Conservation (phyloP, 2,329 filamentous ascomycete species). For the Hypoxylon sp. region DNA sequence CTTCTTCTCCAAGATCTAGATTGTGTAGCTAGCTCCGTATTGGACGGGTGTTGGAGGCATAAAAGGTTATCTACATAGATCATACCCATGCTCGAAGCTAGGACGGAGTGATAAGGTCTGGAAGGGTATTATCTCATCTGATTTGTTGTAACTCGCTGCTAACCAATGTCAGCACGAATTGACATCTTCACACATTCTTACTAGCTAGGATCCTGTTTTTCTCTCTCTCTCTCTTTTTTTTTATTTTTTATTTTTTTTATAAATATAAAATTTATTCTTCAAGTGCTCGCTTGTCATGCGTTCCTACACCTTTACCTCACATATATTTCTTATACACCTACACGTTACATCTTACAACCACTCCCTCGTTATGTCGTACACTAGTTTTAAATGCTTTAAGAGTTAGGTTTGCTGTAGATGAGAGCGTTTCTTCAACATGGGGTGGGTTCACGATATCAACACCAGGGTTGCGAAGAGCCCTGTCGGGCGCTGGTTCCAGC, state of each 20-base stretch:
- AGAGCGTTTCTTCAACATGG: constrained; percentile 56
- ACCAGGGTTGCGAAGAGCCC: constrained; percentile 73
- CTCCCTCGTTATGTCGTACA: background rate
- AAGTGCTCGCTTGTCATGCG: constrained; percentile 24
- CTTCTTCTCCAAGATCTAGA: background rate
- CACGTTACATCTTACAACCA: constrained; percentile 4
- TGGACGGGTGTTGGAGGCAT: background rate
- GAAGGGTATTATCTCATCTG: constrained; percentile 47
- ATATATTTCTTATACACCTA: constrained; percentile 13
- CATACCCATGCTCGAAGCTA: constrained; percentile 22
- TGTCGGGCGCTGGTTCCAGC: constrained; percentile 81
- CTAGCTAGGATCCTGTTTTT: constrained; percentile 16
- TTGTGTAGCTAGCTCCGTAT: constrained; percentile 4
- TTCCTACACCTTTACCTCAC: constrained; percentile 8
- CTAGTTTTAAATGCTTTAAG: background rate
- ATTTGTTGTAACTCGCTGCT: constrained; percentile 42
- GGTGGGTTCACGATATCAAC: constrained; percentile 67
- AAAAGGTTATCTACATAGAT: background rate
- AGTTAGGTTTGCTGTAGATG: background rate
- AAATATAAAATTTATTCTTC: too few relatives aligned
- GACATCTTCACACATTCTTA: constrained; percentile 26
- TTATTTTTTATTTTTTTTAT: too few relatives aligned
- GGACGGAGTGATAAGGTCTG: constrained; percentile 46
- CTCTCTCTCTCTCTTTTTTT: too few relatives aligned
- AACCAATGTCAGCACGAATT: constrained; percentile 36